Evolutionary conservation across 805 yeast genomes (phyloP).

Genomic region (Kuraishia molischiana): DNA sequence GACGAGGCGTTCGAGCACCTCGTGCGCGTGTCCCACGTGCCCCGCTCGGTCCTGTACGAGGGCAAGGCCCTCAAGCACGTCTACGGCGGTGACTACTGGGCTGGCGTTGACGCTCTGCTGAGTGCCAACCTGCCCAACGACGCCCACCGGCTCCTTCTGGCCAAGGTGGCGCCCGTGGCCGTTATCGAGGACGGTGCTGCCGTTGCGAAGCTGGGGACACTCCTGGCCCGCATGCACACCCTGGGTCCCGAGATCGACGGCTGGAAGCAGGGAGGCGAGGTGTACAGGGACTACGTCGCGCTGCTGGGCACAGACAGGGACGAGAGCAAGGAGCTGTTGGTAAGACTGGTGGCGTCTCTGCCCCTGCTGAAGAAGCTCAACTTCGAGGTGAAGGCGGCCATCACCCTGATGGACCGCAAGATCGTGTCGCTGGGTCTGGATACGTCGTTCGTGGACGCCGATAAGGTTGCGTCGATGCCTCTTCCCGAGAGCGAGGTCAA

Average conservation of each 20-base stretch:
- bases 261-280: constrained; percentile 51
- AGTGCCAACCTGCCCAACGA: constrained; percentile 48
- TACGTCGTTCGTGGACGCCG: constrained; percentile 5
- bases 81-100: constrained; percentile 37
- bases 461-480: constrained; percentile 26
- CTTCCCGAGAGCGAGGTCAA: constrained; percentile 35
- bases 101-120: constrained; percentile 52
- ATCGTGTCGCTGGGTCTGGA: constrained; percentile 25
- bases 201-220: constrained; percentile 16
- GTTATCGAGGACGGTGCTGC: constrained; percentile 37
- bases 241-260: constrained; percentile 25
- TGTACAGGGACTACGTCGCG: constrained; percentile 41
- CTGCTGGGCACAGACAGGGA: constrained; percentile 10
- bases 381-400: constrained; percentile 34
- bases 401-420: constrained; percentile 40
- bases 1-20: constrained; percentile 24
- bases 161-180: constrained; percentile 62
- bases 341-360: constrained; percentile 33
- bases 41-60: constrained; percentile 36
- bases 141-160: constrained; percentile 52
- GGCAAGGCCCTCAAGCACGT: constrained; percentile 52
- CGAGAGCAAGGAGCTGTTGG: constrained; percentile 17
- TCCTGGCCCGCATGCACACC: constrained; percentile 35
- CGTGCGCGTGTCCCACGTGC: constrained; percentile 32
- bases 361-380: constrained; percentile 28